Base-by-base conservation (phyloP, 2,329 filamentous ascomycete genomes). In the Alternaria viburni region DNA sequence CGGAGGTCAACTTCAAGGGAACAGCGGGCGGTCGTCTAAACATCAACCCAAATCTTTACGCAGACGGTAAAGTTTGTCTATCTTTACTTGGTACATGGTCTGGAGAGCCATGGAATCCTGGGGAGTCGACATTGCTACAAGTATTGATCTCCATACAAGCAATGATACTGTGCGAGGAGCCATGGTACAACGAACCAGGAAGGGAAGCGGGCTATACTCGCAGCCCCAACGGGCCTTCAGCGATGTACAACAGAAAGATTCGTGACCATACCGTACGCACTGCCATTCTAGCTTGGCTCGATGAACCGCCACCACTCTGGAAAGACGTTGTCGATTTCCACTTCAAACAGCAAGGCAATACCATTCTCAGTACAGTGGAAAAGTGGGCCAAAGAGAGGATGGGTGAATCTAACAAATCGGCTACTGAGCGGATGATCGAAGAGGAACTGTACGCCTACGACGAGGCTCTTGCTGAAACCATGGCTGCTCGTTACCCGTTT, bases 111-210 rank as follows among this genome's bases (percentile, higher is more conserved):
- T 86, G 87, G 86, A 74, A 80, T 12, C 77, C 81, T 3, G 70
- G 74, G 10, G 76, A 79, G 36, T 87, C 85, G 6, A 87, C 85
- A 4, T 73, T 87, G 3, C 76, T 86, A 5, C 85, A 86, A 65
- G 74, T 87, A 6, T 77, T 86, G 11, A 81, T 88, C n/a, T 86
- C 84, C 26, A 85, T 88, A 55, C 87, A 88, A 68, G 81, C 82
- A 28, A 87, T 88, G 86, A 83, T 88, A 19, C 81, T 89, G 51
- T 86, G 82, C 65, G 82, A 84, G 15, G 68, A 86, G 52, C 87
- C 86, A 2, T 85, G 79, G 71, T 84, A 82, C 78, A 88, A 88
- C 70, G 86, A 88, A 71, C 86, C 87, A 0, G 83, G 81, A 2
- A 55, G 66, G 12, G 72, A 76, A 12, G 79, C 21, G 23, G 47